A percentile compares a stretch with the other conserved stretches of the same genome.
Evolutionary conservation across 2,329 filamentous ascomycete genomes (phyloP).

Genomic region (Ascochyta fabae): DNA sequence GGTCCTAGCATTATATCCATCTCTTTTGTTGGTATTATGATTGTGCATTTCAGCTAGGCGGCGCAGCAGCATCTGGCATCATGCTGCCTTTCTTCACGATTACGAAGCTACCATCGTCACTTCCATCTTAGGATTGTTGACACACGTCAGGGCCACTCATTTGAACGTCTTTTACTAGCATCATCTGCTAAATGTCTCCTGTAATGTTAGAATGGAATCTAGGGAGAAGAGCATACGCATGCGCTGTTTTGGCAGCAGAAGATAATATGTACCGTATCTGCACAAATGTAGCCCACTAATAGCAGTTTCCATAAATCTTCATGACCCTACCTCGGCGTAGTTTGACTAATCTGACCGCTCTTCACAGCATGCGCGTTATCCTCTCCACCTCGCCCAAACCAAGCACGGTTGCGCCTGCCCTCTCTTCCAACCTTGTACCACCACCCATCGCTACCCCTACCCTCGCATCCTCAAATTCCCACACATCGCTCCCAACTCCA

Average conservation of each 20-base stretch:
- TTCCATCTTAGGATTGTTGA: not conserved
- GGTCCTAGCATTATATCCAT: not conserved
- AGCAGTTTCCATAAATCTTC: not conserved
- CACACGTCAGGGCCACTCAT: conserved; percentile 29
- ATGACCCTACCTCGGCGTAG: not conserved
- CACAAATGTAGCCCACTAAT: not conserved
- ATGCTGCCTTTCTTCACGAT: not conserved
- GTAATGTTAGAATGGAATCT: not conserved
- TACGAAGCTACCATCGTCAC: not conserved
- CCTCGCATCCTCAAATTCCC: not conserved
- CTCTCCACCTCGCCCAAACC: not conserved
- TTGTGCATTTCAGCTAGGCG: conserved; percentile 10
- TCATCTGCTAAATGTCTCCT: not conserved
- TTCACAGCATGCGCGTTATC: not conserved
- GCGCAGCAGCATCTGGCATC: not conserved
- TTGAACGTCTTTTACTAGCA: not conserved
- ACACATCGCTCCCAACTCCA: not conserved
- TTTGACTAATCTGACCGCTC: not conserved
- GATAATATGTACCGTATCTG: not conserved
- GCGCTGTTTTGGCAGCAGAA: not conserved
- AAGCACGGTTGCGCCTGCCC: too few species aligned
- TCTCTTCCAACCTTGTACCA: not conserved
- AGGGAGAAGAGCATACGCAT: not conserved
- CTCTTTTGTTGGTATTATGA: not conserved
- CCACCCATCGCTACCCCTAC: not conserved